phyloP scores from a whole-genome alignment of 805 yeast species.

The Kodamaea leandrae region DNA sequence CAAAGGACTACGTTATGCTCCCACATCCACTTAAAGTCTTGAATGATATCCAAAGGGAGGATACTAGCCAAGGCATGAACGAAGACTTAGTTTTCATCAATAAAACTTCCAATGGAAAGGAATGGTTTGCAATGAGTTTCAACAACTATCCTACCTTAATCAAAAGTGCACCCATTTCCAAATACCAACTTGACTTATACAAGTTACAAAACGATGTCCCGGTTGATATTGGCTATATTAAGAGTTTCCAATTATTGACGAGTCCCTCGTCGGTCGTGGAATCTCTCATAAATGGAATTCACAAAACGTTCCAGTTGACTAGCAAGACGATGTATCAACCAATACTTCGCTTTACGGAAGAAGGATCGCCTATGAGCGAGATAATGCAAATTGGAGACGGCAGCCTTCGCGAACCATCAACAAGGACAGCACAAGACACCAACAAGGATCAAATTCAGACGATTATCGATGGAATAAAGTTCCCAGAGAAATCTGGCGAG shows the following conservation, averaged over 20 bases:
- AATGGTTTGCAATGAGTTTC: slow-evolving; percentile 86
- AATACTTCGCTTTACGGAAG: slow-evolving; percentile 23
- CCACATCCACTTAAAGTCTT: slow-evolving; percentile 65
- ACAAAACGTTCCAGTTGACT: slow-evolving; percentile 28
- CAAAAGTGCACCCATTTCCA: slow-evolving; percentile 72
- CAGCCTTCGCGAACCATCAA: background rate
- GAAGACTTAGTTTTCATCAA: slow-evolving; percentile 57
- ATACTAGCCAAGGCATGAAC: slow-evolving; percentile 15
- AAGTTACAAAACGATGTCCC: slow-evolving; percentile 20
- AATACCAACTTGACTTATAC: slow-evolving; percentile 47
- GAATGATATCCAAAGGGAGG: slow-evolving; percentile 28
- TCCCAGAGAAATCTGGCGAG: slow-evolving; percentile 18
- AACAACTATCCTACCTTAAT: slow-evolving; percentile 76
- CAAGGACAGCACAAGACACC: background rate
- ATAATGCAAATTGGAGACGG: slow-evolving; percentile 29
- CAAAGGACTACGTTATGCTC: slow-evolving; percentile 45
- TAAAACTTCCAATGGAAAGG: slow-evolving; percentile 59
- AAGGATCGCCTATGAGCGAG: slow-evolving; percentile 7
- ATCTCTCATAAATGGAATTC: slow-evolving; percentile 34
- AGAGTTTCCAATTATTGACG: slow-evolving; percentile 17
- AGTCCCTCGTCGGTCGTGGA: slow-evolving; percentile 23
- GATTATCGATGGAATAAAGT: slow-evolving; percentile 37
- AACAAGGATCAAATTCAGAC: slow-evolving; percentile 20
- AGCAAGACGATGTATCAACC: slow-evolving; percentile 38
- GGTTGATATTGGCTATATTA: slow-evolving; percentile 17